Conservation (phyloP, 2,329 filamentous ascomycete species). For the Aphanoascus verrucosus region DNA sequence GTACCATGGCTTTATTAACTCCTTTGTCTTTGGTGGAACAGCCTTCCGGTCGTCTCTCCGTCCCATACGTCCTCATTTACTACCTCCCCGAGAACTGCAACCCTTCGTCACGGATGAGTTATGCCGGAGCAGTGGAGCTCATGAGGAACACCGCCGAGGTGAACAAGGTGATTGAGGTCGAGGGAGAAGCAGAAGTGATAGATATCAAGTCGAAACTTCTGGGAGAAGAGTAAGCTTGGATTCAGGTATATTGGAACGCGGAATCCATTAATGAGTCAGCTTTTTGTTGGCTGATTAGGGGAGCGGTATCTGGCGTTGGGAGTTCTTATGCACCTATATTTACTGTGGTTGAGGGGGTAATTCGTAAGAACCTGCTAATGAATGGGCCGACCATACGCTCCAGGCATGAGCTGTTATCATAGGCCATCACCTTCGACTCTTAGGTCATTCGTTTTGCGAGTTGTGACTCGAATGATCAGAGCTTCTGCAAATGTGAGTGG, state of each 20-base stretch:
- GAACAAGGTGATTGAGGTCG: slow-evolving; percentile 75
- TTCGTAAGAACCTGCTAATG: too few species aligned
- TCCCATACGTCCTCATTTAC: slow-evolving; percentile 90
- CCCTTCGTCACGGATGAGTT: slow-evolving; percentile 77
- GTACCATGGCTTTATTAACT: neutral
- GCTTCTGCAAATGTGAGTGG: too few species aligned
- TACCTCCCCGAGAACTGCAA: slow-evolving; percentile 91
- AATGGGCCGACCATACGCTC: too few species aligned
- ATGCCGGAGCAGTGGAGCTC: slow-evolving; percentile 89
- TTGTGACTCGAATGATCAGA: too few species aligned
- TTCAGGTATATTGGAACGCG: neutral
- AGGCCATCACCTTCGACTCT: too few species aligned
- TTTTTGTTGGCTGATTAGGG: neutral
- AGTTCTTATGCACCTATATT: too few species aligned
- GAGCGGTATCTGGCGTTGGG: neutral
- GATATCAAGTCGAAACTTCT: slow-evolving; percentile 61
- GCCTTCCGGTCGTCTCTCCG: slow-evolving; percentile 71
- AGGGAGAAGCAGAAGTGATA: slow-evolving; percentile 67
- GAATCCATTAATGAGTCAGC: neutral
- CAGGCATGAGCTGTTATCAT: too few species aligned
- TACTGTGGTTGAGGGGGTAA: too few species aligned
- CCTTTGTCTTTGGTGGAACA: slow-evolving; percentile 29
- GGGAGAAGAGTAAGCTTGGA: slow-evolving; percentile 24
- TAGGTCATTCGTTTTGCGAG: too few species aligned
- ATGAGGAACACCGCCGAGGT: slow-evolving; percentile 90